A percentile compares a stretch with the other conserved stretches of the same genome.
Conservation (phyloP, 768 basidiomycete species). For the Suillus cothurnatus region DNA sequence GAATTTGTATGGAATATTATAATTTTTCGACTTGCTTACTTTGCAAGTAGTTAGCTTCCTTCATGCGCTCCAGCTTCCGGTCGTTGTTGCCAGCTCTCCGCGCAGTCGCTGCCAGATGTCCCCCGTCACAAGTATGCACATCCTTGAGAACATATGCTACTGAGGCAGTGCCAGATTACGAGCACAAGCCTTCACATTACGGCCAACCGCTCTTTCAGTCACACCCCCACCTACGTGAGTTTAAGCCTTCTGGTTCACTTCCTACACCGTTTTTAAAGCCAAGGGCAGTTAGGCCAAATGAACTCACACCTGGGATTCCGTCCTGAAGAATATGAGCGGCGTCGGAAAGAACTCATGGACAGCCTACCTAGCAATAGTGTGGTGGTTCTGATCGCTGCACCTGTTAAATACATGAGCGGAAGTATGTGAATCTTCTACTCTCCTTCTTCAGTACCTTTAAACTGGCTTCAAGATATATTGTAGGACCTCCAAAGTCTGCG, state of each 20-base stretch:
- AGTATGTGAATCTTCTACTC: conserved; percentile 49
- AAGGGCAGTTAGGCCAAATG: conserved; percentile 53
- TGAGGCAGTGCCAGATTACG: conserved; percentile 24
- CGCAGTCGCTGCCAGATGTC: conserved; percentile 1
- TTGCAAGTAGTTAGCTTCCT: conserved; percentile 2
- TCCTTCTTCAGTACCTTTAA: conserved; percentile 14
- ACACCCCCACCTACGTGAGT: conserved; percentile 80
- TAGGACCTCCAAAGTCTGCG: conserved; percentile 41
- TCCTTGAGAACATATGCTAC: conserved; percentile 37
- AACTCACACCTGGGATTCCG: conserved; percentile 84
- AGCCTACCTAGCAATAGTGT: conserved; percentile 69
- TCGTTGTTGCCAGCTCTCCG: conserved; percentile 13
- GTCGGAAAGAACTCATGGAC: conserved; percentile 73
- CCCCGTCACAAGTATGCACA: neutral
- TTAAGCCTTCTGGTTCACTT: conserved; percentile 2
- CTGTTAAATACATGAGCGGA: conserved; percentile 83
- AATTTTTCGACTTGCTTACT: conserved; percentile 4
- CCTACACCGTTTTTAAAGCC: conserved; percentile 7
- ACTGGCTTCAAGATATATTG: conserved; percentile 64
- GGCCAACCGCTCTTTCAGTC: conserved; percentile 80
- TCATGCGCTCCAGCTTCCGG: conserved; percentile 27
- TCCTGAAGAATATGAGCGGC: conserved; percentile 72
- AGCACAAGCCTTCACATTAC: conserved; percentile 68
- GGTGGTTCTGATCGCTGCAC: conserved; percentile 77
- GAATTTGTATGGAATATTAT: neutral